phyloP scores from a whole-genome alignment of 2,329 filamentous ascomycete genomes.

The Hymenoscyphus salicellus region DNA sequence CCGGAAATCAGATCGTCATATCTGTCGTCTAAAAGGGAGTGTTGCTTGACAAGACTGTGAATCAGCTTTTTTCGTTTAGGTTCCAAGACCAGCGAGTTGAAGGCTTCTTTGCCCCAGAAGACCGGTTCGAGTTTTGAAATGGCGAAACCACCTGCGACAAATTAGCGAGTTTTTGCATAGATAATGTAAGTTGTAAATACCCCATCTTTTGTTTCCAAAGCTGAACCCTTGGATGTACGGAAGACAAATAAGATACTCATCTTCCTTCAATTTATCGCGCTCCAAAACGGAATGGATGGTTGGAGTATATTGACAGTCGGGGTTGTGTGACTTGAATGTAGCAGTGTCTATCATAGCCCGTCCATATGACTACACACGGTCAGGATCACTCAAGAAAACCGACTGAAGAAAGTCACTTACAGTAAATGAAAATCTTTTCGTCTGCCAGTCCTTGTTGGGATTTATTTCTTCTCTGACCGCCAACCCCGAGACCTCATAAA shows the following conservation, averaged over 20 bases:
- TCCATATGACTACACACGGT: neutral
- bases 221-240: slow-evolving; percentile 3
- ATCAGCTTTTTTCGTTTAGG: slow-evolving; percentile 1
- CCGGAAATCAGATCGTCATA: slow-evolving; percentile 14
- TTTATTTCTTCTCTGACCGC: slow-evolving; percentile 4
- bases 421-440: slow-evolving; percentile 2
- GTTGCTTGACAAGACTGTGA: neutral
- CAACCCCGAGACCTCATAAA: neutral
- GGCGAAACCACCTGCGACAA: neutral
- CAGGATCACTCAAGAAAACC: no score
- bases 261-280: neutral
- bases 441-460: neutral
- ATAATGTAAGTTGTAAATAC: neutral
- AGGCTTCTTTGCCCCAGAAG: neutral
- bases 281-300: neutral
- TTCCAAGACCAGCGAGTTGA: slow-evolving; percentile 3
- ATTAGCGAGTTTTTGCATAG: neutral
- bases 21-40: neutral
- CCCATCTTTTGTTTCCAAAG: slow-evolving; percentile 6
- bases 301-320: neutral
- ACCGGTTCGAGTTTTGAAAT: neutral
- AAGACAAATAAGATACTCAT: slow-evolving; percentile 1
- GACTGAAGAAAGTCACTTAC: neutral
- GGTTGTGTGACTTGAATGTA: neutral
- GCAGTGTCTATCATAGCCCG: slow-evolving; percentile 2